Base-by-base conservation (phyloP, 2,329 filamentous ascomycete species). In the Fonsecaea nubica region DNA sequence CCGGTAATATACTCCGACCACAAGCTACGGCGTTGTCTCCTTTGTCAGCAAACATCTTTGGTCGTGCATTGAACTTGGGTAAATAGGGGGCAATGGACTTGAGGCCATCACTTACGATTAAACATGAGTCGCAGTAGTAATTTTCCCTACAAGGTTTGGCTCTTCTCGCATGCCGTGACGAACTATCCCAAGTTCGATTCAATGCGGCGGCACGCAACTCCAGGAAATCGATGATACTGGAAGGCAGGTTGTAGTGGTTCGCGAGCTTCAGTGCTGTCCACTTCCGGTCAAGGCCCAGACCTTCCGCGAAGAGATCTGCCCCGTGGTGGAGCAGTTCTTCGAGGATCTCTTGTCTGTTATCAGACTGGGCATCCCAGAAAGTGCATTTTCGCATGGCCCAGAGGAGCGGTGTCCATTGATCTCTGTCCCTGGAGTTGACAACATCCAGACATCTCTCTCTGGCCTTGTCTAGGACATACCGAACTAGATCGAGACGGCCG, bases 191-290 rank as follows among this genome's bases (percentile, higher is more conserved):
- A 9, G 10, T 15, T 13, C 36, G 36, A 40, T 40, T 40, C 36
- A 15, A 40, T 15, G 4, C 36, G 36, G 36, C 36, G 36, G 36
- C 36, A 40, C 36, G 36, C 10, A 15, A 13, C 36, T 40, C 36
- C 36, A 40, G 15, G 36, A 40, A 40, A 13, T 15, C 36, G 36
- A 40, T 40, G 36, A 40, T 40, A 12, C 42, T 48, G 42, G 18
- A 18, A 25, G 42, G 42, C n/a, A 48, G 42, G 42, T 18, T 18
- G n/a, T 48, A 48, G n/a, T 48, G 42, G 42, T 48, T 48, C n/a
- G n/a, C 42, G 42, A 48, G 42, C 42, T 21, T 48, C 42, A 48
- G 42, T 9, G 42, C n/a, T 21, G 42, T 21, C n/a, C 42, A 48
- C n/a, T 48, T 48, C 42, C 18, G 42, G n/a, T 21, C n/a, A n/a